These are phyloP conservation scores for Anethum foeniculum DNA, from an alignment of 140 eudicot species.

Conservation along the genomic window DNA sequence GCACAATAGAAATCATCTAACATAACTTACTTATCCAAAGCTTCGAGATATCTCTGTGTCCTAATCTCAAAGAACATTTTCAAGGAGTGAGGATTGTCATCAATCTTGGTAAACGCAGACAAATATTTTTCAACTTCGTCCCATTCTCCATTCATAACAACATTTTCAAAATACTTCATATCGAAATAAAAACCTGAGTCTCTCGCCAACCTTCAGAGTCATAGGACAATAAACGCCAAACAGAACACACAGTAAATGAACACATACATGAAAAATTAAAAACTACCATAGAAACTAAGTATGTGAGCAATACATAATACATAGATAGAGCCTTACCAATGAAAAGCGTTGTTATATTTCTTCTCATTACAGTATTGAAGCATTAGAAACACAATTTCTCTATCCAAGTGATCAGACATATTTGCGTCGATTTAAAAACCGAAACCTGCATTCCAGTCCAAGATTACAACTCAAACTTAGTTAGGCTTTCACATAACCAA, in stretches of 20 bases:
- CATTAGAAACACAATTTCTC: conserved; percentile 5
- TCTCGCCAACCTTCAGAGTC: conserved; percentile 16
- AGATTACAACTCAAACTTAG: neutral
- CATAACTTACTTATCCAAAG: conserved; percentile 13
- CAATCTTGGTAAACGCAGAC: conserved; percentile 19
- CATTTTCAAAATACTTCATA: conserved; percentile 19
- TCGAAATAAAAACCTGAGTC: conserved; percentile 17
- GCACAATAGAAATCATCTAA: neutral
- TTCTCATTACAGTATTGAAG: conserved; percentile 1
- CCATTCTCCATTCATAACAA: conserved; percentile 14
- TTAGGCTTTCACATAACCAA: neutral
- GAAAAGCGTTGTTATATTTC: neutral
- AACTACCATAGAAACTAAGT: neutral
- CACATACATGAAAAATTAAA: neutral
- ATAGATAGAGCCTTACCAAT: neutral
- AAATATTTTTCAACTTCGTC: conserved; percentile 19
- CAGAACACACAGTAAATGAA: neutral
- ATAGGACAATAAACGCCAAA: neutral
- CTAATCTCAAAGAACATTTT: conserved; percentile 18
- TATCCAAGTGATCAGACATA: neutral
- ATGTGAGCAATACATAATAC: too few species aligned
- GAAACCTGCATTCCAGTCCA: neutral
- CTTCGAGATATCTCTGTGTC: conserved; percentile 17
- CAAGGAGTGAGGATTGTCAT: conserved; percentile 17
- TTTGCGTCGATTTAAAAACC: neutral